Percentiles rank a stretch among this genome's conserved stretches.
phyloP scores from a whole-genome alignment of 495 filamentous ascomycete genomes.

The Hypoxylon rickii region DNA sequence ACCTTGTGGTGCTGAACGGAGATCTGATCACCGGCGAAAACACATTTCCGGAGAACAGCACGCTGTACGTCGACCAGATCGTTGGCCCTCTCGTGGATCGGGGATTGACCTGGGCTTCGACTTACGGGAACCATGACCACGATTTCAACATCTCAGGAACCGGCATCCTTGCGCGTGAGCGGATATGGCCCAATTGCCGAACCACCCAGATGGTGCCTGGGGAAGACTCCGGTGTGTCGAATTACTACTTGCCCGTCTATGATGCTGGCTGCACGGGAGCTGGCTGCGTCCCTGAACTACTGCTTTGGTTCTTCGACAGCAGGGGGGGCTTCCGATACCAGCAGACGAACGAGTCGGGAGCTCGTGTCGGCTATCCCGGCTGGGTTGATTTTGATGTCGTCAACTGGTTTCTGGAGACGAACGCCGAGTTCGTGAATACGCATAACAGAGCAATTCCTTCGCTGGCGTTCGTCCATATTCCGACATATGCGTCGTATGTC shows the following conservation, averaged over 20 bases:
- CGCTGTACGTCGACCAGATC: conserved; percentile 63
- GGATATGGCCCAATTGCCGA: conserved; percentile 54
- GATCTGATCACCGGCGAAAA: conserved; percentile 76
- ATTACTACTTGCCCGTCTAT: conserved; percentile 66
- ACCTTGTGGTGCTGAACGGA: conserved; percentile 73
- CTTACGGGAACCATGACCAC: conserved; percentile 78
- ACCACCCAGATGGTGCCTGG: conserved; percentile 53
- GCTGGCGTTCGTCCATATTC: conserved; percentile 76
- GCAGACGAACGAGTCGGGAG: conserved; percentile 39
- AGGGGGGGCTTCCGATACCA: conserved; percentile 64
- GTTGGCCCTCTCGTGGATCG: conserved; percentile 58
- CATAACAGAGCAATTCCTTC: conserved; percentile 59
- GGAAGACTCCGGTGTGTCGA: conserved; percentile 63
- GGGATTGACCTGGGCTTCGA: conserved; percentile 64
- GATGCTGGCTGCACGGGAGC: conserved; percentile 26
- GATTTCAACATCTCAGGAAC: conserved; percentile 61
- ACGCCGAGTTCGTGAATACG: conserved; percentile 44
- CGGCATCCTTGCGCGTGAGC: conserved; percentile 60
- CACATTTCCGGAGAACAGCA: conserved; percentile 61
- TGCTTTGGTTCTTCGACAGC: conserved; percentile 81
- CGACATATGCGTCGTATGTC: conserved; percentile 58
- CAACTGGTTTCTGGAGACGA: conserved; percentile 62
- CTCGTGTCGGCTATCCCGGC: conserved; percentile 43
- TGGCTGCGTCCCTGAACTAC: conserved; percentile 42
- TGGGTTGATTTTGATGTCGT: conserved; percentile 58